Percentiles rank a stretch among this genome's conserved stretches.
Evolutionary conservation across 1,284 basidiomycete genomes (phyloP).

Genomic region (Kalmanozyma brasiliensis): DNA sequence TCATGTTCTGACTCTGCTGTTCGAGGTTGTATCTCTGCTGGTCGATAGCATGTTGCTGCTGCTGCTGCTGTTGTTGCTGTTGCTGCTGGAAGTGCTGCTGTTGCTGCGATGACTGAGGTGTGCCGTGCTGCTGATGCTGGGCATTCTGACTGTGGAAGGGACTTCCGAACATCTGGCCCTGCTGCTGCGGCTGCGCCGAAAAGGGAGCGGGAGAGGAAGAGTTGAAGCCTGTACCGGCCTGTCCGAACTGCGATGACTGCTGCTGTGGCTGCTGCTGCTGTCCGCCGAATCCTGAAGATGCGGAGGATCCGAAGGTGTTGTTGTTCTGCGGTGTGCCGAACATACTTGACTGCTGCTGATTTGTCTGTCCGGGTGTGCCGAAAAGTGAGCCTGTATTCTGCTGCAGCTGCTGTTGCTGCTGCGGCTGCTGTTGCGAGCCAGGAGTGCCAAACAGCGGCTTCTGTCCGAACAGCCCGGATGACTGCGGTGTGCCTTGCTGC

Average conservation of each 20-base stretch:
- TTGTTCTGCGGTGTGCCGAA: constrained; percentile 38
- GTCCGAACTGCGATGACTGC: constrained; percentile 22
- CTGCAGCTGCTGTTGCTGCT: constrained; percentile 24
- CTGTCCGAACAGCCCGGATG: constrained; percentile 26
- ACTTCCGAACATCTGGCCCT: constrained; percentile 10
- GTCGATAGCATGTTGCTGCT: constrained; percentile 38
- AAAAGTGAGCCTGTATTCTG: constrained; percentile 28
- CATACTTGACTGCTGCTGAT: constrained; percentile 18
- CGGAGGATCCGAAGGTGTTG: constrained; percentile 21
- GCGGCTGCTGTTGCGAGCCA: constrained; percentile 21
- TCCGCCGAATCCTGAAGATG: constrained; percentile 16
- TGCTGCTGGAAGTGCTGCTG: constrained; percentile 31
- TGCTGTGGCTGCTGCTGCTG: constrained; percentile 26
- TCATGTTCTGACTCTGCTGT: constrained; percentile 48
- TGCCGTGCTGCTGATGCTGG: constrained; percentile 23
- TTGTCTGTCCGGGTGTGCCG: constrained; percentile 10
- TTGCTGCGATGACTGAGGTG: constrained; percentile 18
- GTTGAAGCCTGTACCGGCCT: constrained; percentile 19
- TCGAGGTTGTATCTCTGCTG: constrained; percentile 40
- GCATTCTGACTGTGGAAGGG: constrained; percentile 4
- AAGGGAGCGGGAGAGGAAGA: constrained; percentile 30
- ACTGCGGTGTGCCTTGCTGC: constrained; percentile 26
- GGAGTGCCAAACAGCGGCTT: constrained; percentile 52
- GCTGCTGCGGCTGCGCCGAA: constrained; percentile 16
- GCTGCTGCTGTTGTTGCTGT: constrained; percentile 25